Conservation (phyloP, 306 rosid genomes). For the Corylus heterophylla region DNA sequence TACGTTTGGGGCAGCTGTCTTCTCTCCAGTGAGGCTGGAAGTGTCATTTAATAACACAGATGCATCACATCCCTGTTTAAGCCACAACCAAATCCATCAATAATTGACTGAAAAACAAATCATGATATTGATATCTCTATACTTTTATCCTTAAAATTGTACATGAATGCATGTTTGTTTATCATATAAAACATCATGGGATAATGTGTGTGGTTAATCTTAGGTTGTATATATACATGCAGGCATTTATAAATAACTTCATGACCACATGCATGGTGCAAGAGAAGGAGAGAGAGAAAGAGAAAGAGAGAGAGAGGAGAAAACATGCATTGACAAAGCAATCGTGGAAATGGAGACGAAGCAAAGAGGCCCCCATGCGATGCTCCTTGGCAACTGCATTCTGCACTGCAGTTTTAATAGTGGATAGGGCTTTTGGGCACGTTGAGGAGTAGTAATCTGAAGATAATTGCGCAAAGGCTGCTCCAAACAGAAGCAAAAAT, state of each 20-base stretch:
- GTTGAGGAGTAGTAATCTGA: conserved; percentile 37
- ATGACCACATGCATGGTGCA: background rate
- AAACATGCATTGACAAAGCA: conserved; percentile 58
- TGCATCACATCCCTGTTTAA: conserved; percentile 77
- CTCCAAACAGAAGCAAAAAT: conserved; percentile 25
- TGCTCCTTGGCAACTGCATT: conserved; percentile 56
- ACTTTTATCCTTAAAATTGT: background rate
- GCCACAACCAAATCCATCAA: background rate
- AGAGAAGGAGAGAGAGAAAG: background rate
- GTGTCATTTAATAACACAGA: conserved; percentile 74
- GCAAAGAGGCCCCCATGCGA: conserved; percentile 73
- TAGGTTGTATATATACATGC: background rate
- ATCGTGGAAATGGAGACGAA: conserved; percentile 68
- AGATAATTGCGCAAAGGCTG: conserved; percentile 43
- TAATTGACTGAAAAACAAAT: background rate
- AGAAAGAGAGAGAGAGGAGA: background rate
- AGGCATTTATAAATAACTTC: background rate
- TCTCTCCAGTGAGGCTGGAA: conserved; percentile 60
- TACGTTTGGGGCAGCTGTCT: conserved; percentile 58
- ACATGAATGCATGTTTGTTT: background rate
- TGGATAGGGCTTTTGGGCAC: conserved; percentile 53
- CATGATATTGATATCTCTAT: background rate
- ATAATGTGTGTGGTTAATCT: background rate
- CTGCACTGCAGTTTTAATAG: conserved; percentile 39
- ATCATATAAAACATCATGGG: background rate